Evolutionary conservation across 1,284 basidiomycete species (phyloP).

Genomic region (Austroboletus olivaceoglutinosus): DNA sequence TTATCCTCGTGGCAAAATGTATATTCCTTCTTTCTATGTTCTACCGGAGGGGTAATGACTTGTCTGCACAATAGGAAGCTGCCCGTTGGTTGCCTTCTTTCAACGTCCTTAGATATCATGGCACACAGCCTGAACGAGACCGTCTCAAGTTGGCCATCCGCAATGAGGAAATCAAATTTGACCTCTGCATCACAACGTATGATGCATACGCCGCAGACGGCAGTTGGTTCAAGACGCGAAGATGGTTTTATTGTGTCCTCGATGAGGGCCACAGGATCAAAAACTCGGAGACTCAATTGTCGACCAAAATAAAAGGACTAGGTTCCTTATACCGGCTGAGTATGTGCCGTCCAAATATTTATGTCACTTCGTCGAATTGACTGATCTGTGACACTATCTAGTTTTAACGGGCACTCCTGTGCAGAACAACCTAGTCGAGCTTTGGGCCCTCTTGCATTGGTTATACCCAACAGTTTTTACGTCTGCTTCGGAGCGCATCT

Average conservation of each 20-base stretch:
- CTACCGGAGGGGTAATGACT: not conserved
- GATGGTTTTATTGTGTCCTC: conserved; percentile 57
- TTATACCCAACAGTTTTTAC: conserved; percentile 56
- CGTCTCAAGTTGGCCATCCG: conserved; percentile 43
- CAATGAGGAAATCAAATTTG: conserved; percentile 32
- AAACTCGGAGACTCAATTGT: conserved; percentile 47
- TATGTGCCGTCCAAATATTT: conserved; percentile 26
- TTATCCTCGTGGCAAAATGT: conserved; percentile 56
- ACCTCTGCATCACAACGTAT: conserved; percentile 60
- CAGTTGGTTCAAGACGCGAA: conserved; percentile 53
- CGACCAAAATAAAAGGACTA: conserved; percentile 45
- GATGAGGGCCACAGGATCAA: conserved; percentile 66
- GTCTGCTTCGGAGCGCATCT: conserved; percentile 43
- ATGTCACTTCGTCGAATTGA: not conserved
- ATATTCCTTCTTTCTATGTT: not conserved
- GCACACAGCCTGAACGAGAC: conserved; percentile 45
- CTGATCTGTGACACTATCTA: conserved; percentile 23
- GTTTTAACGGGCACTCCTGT: conserved; percentile 64
- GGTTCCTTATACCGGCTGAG: conserved; percentile 52
- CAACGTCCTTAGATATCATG: conserved; percentile 50
- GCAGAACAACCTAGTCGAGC: conserved; percentile 61
- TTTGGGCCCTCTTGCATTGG: conserved; percentile 57
- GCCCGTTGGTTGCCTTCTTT: conserved; percentile 55
- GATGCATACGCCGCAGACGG: conserved; percentile 50
- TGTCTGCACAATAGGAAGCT: conserved; percentile 41